phyloP scores from a whole-genome alignment of 768 basidiomycete species.

The Tylopilus rubrobrunneus region DNA sequence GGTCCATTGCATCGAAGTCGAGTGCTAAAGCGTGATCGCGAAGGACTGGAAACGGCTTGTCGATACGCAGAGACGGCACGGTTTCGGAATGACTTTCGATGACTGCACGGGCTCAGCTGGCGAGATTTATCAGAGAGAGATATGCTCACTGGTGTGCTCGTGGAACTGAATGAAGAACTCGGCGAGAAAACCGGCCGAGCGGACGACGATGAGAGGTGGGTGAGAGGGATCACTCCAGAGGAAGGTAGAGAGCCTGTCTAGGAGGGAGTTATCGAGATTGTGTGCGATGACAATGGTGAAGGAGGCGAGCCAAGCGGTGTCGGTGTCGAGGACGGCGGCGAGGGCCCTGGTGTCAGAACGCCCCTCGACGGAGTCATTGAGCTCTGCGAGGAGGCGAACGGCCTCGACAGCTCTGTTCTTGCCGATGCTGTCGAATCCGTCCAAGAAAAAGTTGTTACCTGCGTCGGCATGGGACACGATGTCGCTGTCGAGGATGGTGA shows the following conservation, averaged over 20 bases:
- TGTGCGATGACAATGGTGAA: conserved; percentile 85
- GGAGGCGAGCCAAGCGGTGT: conserved; percentile 51
- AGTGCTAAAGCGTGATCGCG: conserved; percentile 66
- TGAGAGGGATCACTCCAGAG: conserved; percentile 63
- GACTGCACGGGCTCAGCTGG: conserved; percentile 42
- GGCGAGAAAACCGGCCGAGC: conserved; percentile 87
- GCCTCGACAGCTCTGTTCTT: conserved; percentile 77
- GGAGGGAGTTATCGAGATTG: conserved; percentile 58
- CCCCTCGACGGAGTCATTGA: conserved; percentile 85
- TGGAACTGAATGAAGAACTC: conserved; percentile 86
- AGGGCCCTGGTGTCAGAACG: conserved; percentile 54
- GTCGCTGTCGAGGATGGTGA: conserved; percentile 79
- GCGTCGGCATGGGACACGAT: conserved; percentile 69
- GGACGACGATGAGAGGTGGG: conserved; percentile 72
- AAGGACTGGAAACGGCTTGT: conserved; percentile 83
- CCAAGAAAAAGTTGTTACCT: conserved; percentile 96
- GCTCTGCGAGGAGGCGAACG: conserved; percentile 70
- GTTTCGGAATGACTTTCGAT: conserved; percentile 85
- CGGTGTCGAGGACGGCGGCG: conserved; percentile 50
- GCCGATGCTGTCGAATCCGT: conserved; percentile 71
- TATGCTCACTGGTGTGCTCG: conserved; percentile 72
- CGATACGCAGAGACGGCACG: conserved; percentile 74
- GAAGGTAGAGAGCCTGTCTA: conserved; percentile 57
- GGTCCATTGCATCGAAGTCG: conserved; percentile 77
- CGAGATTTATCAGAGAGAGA: background rate